These are phyloP conservation scores for Naganishia kalamii DNA, from an alignment of 768 basidiomycete species.

Conservation along the genomic window DNA sequence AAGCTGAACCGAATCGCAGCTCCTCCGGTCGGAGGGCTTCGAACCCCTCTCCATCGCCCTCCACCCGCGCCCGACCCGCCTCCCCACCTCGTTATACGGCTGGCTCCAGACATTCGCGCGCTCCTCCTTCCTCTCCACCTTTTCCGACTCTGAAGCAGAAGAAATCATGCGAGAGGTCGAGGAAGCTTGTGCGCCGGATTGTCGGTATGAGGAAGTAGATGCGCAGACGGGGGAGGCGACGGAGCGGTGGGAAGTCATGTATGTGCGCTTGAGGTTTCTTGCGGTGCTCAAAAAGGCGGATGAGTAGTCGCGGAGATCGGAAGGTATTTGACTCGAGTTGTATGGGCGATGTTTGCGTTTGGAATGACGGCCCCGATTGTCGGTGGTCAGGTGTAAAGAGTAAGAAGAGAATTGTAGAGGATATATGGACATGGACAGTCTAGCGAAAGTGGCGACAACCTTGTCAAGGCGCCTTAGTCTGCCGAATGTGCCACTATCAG, in stretches of 20 bases:
- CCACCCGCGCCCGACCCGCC: conserved; percentile 44
- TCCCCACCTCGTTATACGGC: conserved; percentile 48
- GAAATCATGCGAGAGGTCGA: conserved; percentile 29
- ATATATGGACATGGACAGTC: no score
- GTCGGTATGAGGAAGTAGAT: conserved; percentile 13
- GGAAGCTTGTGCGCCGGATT: not conserved
- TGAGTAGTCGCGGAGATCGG: not conserved
- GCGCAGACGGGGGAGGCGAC: conserved; percentile 23
- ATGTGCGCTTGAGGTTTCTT: conserved; percentile 62
- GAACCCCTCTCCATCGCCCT: conserved; percentile 27
- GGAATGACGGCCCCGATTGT: no score
- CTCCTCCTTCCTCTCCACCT: conserved; percentile 55
- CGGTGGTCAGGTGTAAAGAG: no score
- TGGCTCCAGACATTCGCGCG: conserved; percentile 68
- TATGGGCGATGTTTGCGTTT: no score
- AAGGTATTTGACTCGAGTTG: no score
- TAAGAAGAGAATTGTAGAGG: no score
- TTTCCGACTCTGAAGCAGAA: conserved; percentile 56
- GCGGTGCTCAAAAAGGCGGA: conserved; percentile 42
- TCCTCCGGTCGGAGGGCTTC: conserved; percentile 29
- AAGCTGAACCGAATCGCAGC: conserved; percentile 1
- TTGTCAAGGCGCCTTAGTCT: no score
- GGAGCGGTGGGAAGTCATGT: conserved; percentile 61
- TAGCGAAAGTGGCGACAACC: no score
- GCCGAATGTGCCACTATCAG: no score